phyloP scores from a whole-genome alignment of 2,329 filamentous ascomycete species.

The Dothidotthia symphoricarpi region DNA sequence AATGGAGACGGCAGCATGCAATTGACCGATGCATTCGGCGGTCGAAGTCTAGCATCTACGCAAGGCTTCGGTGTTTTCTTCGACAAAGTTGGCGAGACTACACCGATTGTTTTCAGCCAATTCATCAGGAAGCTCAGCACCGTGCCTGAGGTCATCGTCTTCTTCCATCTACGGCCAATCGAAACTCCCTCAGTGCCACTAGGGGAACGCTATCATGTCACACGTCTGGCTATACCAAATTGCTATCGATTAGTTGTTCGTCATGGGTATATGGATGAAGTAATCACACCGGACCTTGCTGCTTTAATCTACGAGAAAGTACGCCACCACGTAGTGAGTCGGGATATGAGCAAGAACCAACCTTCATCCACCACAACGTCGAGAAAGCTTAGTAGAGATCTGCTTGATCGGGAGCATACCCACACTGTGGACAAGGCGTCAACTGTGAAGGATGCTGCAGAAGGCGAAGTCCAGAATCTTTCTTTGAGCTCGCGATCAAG shows the following conservation, averaged over 20 bases:
- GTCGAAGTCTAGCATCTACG: constrained; percentile 36
- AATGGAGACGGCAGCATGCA: constrained; percentile 33
- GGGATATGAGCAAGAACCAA: constrained; percentile 24
- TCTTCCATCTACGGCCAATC: constrained; percentile 69
- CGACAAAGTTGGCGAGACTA: constrained; percentile 68
- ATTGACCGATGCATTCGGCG: constrained; percentile 44
- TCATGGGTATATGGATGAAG: constrained; percentile 71
- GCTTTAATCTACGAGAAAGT: constrained; percentile 58
- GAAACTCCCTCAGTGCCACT: constrained; percentile 49
- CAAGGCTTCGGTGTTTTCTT: constrained; percentile 71
- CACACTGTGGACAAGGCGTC: constrained; percentile 4
- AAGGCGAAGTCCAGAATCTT: constrained; percentile 3
- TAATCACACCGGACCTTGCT: constrained; percentile 64
- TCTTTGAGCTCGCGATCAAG: constrained; percentile 1
- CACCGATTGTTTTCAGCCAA: constrained; percentile 67
- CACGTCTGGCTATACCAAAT: constrained; percentile 53
- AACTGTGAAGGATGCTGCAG: constrained; percentile 4
- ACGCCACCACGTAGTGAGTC: constrained; percentile 40
- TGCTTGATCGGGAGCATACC: background rate
- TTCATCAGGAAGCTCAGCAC: constrained; percentile 70
- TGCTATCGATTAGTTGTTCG: constrained; percentile 68
- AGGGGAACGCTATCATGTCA: constrained; percentile 52
- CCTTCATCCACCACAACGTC: constrained; percentile 4
- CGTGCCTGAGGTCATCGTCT: constrained; percentile 66
- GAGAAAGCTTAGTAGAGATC: background rate